These are phyloP conservation scores for Linaria vulgaris DNA, from an alignment of 257 asterid species.

Conservation along the genomic window DNA sequence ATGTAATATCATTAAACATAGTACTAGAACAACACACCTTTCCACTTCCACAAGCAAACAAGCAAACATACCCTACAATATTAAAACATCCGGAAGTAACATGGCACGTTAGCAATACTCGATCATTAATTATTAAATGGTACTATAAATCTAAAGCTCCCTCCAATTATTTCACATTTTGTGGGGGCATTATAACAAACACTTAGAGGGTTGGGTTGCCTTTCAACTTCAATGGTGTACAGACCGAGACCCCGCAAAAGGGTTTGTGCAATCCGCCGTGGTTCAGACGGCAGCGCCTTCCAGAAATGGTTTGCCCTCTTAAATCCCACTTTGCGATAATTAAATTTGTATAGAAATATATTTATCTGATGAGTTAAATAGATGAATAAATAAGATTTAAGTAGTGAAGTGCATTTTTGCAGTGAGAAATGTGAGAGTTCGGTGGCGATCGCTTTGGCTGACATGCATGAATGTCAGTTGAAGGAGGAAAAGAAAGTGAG, in stretches of 20 bases:
- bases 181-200: slow-evolving; percentile 9
- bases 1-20: not conserved
- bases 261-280: slow-evolving; percentile 49
- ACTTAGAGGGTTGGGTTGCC: not conserved
- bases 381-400: too few species aligned
- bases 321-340: not conserved
- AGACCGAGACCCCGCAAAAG: slow-evolving; percentile 49
- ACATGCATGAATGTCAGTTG: slow-evolving; percentile 61
- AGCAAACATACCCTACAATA: slow-evolving; percentile 16
- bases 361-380: not conserved
- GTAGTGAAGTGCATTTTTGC: slow-evolving; percentile 24
- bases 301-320: slow-evolving; percentile 42
- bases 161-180: not conserved
- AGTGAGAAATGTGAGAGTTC: slow-evolving; percentile 55
- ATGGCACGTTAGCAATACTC: slow-evolving; percentile 19
- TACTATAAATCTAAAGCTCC: slow-evolving; percentile 7
- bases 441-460: slow-evolving; percentile 63
- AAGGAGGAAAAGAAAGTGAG: slow-evolving; percentile 34
- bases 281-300: slow-evolving; percentile 73
- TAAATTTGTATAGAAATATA: not conserved
- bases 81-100: not conserved
- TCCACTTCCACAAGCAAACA: too few species aligned
- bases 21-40: not conserved
- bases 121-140: not conserved
- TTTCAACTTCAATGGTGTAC: slow-evolving; percentile 34